These are phyloP conservation scores for Claviceps citrina DNA, from an alignment of 2,329 filamentous ascomycete species.

Conservation along the genomic window DNA sequence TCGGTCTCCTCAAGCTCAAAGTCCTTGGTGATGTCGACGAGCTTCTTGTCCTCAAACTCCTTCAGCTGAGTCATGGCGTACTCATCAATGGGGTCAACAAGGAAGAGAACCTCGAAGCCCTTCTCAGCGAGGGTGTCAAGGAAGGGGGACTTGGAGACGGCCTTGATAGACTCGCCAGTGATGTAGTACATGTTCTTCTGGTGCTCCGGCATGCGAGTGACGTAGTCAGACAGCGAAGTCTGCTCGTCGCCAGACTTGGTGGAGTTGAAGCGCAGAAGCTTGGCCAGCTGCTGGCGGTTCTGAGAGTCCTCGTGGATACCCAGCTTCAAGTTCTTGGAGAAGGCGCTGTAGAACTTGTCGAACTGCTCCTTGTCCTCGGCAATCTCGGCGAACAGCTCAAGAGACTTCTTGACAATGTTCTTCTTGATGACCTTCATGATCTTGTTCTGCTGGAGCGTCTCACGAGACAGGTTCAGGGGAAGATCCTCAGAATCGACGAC, in stretches of 20 bases:
- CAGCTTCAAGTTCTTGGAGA: constrained; percentile 99
- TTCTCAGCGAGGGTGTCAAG: constrained; percentile 96
- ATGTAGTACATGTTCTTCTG: constrained; percentile 99
- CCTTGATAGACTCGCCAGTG: constrained; percentile 98
- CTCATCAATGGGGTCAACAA: constrained; percentile 98
- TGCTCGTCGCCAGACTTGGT: constrained; percentile 96
- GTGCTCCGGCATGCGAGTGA: constrained; percentile 98
- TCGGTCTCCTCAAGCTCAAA: constrained; percentile 99
- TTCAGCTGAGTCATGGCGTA: constrained; percentile 99
- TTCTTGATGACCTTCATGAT: constrained; percentile 99
- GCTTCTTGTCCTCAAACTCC: constrained; percentile 99
- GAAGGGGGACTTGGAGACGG: constrained; percentile 96
- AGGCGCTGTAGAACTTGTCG: constrained; percentile 99
- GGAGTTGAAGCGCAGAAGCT: constrained; percentile 97
- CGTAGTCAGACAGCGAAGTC: constrained; percentile 91
- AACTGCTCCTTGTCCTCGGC: constrained; percentile 99
- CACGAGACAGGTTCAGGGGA: constrained; percentile 97
- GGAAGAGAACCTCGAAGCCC: constrained; percentile 98
- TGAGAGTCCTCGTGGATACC: constrained; percentile 99
- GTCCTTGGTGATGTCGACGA: constrained; percentile 99
- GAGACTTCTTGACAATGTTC: constrained; percentile 99
- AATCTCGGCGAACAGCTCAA: constrained; percentile 98
- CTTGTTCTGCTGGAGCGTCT: constrained; percentile 99
- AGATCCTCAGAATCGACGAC: constrained; percentile 99
- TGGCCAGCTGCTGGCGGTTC: constrained; percentile 84